Percentiles rank a stretch among this genome's conserved stretches.
Evolutionary conservation across 768 basidiomycete species (phyloP).

Genomic region (Rhizopogon roseolus): DNA sequence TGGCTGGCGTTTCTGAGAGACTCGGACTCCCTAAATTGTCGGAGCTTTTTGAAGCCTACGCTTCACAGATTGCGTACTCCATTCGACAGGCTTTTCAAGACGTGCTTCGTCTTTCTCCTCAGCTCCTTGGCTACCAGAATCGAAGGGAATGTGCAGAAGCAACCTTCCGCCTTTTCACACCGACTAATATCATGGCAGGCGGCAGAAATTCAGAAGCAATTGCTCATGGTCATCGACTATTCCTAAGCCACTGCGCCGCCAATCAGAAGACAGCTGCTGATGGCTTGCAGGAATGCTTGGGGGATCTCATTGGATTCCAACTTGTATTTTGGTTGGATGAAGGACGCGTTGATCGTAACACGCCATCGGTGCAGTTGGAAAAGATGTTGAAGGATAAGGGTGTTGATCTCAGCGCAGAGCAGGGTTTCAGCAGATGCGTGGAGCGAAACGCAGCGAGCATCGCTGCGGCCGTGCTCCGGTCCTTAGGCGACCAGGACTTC

Average conservation of each 20-base stretch:
- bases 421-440: slow-evolving; percentile 32
- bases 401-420: slow-evolving; percentile 23
- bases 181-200: slow-evolving; percentile 54
- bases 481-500: slow-evolving; percentile 66
- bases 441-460: slow-evolving; percentile 50
- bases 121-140: slow-evolving; percentile 71
- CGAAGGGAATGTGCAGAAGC: slow-evolving; percentile 62
- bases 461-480: slow-evolving; percentile 52
- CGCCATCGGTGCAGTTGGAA: slow-evolving; percentile 27
- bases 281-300: slow-evolving; percentile 60
- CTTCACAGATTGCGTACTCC: slow-evolving; percentile 69
- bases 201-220: slow-evolving; percentile 23
- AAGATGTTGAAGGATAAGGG: slow-evolving; percentile 30
- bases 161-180: slow-evolving; percentile 63
- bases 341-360: slow-evolving; percentile 11
- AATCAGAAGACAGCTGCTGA: slow-evolving; percentile 43
- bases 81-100: slow-evolving; percentile 48
- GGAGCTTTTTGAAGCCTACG: slow-evolving; percentile 73
- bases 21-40: slow-evolving; percentile 61
- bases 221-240: slow-evolving; percentile 39
- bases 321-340: slow-evolving; percentile 45
- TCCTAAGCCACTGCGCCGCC: slow-evolving; percentile 59
- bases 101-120: slow-evolving; percentile 58
- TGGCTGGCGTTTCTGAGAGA: slow-evolving; percentile 57
- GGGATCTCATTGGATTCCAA: slow-evolving; percentile 63